A percentile compares a stretch with the other conserved stretches of the same genome.
Conservation (phyloP, 768 basidiomycete species). For the Tricholoma bakamatsutake region DNA sequence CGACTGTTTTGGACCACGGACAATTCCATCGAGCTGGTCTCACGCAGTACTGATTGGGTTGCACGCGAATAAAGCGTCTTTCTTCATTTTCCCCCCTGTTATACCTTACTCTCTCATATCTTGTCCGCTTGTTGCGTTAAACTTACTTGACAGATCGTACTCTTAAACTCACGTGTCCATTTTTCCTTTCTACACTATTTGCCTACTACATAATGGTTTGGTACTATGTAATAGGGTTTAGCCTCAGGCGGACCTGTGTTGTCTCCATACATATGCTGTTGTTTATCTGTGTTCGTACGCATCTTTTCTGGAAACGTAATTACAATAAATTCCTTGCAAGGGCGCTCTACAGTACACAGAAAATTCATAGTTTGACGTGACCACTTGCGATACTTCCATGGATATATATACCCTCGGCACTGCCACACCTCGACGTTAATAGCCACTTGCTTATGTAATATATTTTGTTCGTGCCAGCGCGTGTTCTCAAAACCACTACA, state of each 20-base stretch:
- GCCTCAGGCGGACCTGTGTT: background rate
- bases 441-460: conserved; percentile 1
- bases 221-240: conserved; percentile 13
- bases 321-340: too few relatives aligned
- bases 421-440: background rate
- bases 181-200: conserved; percentile 6
- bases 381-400: too few relatives aligned
- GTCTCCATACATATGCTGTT: background rate
- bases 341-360: too few relatives aligned
- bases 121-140: conserved; percentile 7
- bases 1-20: conserved; percentile 91
- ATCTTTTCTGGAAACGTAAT: too few relatives aligned
- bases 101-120: conserved; percentile 8
- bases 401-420: too few relatives aligned
- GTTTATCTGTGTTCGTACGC: background rate
- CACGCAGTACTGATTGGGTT: conserved; percentile 84
- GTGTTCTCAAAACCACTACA: conserved; percentile 6
- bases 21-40: conserved; percentile 81
- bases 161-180: background rate
- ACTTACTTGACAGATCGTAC: conserved; percentile 12
- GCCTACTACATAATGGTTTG: background rate
- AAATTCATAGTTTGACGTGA: too few relatives aligned
- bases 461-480: background rate
- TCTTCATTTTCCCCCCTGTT: background rate
- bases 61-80: conserved; percentile 46